Evolutionary conservation across 306 rosid species (phyloP), one percentile per base, ranked within the genome.

Genomic region (Bauhinia variegata): DNA sequence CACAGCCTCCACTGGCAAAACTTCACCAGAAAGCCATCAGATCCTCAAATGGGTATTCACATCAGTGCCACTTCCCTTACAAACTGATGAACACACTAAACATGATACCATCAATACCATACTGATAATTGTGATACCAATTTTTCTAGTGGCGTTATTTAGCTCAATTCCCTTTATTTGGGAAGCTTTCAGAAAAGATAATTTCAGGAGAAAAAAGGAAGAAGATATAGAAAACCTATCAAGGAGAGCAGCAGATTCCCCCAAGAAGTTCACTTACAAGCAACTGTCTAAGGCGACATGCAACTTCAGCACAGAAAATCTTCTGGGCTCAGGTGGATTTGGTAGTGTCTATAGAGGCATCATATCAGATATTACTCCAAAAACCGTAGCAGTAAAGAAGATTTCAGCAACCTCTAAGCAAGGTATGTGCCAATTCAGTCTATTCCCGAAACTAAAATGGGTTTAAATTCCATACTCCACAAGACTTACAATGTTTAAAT

Each of bases 281-380:
- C 78, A 79, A 61, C 78, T 86, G 15, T 76, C 64, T 12, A 54
- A 64, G 68, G 92, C 87, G n/a, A 81, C 85, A 3, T 56, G 65
- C 38, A 58, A 69, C 28, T 86, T 86, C 71, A 71, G 82, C 46
- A 72, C 51, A 48, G 87, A 81, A 59, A 83, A 81, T 30, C 67
- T 86, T 54, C 17, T 86, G 39, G 91, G 86, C 0, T 66, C 51
- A 46, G 88, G 91, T 17, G 88, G 80, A 14, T 86, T 86, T 71
- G 86, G 86, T 30, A 43, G 82, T 68, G 91, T 86, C 10, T 83
- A 86, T 67, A 78, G 81, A 74, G 91, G 86, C 17, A 12, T 67
- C 54, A 7, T 78, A 31, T 37, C 18, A 4, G 54, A 74, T 63
- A 74, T 63, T 72, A 72, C 76, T 50, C 63, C 73, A 13, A 75